These are phyloP conservation scores for Bondarzewia mesenterica DNA, from an alignment of 1,284 basidiomycete genomes.

Conservation along the genomic window DNA sequence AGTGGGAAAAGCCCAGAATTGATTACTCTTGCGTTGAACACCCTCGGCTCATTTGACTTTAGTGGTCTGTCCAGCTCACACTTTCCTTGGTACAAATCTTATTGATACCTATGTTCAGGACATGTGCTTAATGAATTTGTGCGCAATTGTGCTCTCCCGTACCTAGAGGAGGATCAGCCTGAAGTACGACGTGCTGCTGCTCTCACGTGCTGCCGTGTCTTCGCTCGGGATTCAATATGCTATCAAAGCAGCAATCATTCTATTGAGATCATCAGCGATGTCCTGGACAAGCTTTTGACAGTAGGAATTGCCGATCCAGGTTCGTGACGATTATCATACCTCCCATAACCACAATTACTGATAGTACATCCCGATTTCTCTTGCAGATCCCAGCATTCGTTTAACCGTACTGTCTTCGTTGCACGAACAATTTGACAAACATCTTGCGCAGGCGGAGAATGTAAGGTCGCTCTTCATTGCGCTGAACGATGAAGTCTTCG, in stretches of 20 bases:
- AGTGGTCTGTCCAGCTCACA: slow-evolving; percentile 47
- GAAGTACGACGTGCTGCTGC: slow-evolving; percentile 91
- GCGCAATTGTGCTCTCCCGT: slow-evolving; percentile 85
- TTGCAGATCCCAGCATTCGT: slow-evolving; percentile 73
- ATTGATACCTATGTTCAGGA: slow-evolving; percentile 33
- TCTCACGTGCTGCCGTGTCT: slow-evolving; percentile 85
- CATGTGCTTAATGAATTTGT: slow-evolving; percentile 97
- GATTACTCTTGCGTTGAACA: slow-evolving; percentile 80
- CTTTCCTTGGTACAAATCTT: neutral
- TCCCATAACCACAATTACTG: neutral
- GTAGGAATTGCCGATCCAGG: slow-evolving; percentile 97
- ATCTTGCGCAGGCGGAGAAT: slow-evolving; percentile 98
- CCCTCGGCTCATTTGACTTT: slow-evolving; percentile 93
- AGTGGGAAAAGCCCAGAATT: slow-evolving; percentile 64
- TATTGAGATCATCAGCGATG: slow-evolving; percentile 96
- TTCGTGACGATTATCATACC: slow-evolving; percentile 18
- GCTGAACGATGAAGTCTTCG: slow-evolving; percentile 94
- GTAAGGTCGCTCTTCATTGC: slow-evolving; percentile 96
- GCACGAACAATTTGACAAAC: slow-evolving; percentile 94
- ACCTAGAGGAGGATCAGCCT: slow-evolving; percentile 87
- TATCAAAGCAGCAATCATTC: slow-evolving; percentile 95
- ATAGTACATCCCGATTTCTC: slow-evolving; percentile 3
- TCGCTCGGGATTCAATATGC: slow-evolving; percentile 94
- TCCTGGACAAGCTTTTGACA: slow-evolving; percentile 93
- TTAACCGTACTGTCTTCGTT: slow-evolving; percentile 83